Percentiles rank a stretch among this genome's conserved stretches.
Conservation (phyloP, 164 flowering plant genomes). For the Annona squamosa region DNA sequence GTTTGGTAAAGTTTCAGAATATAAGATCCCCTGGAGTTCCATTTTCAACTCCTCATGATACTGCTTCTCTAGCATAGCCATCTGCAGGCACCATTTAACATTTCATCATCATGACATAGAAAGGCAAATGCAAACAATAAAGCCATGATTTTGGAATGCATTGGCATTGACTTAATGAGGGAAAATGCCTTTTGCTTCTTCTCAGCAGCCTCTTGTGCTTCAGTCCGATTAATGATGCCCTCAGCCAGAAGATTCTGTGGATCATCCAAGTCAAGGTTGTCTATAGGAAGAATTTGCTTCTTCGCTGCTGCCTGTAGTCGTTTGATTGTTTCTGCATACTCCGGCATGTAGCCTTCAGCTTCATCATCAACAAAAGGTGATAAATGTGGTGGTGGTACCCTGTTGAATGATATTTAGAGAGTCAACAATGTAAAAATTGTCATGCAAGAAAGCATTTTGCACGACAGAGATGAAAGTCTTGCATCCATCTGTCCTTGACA, state of each 20-base stretch:
- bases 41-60: constrained; percentile 62
- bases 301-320: constrained; percentile 66
- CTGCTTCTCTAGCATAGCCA: constrained; percentile 48
- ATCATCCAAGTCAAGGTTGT: constrained; percentile 59
- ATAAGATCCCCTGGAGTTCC: constrained; percentile 52
- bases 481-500: neutral
- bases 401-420: constrained; percentile 12
- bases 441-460: neutral
- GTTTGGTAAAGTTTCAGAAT: constrained; percentile 22
- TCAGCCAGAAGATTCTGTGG: constrained; percentile 59
- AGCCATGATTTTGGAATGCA: constrained; percentile 6
- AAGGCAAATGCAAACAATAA: neutral
- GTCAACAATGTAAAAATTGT: neutral
- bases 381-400: constrained; percentile 89
- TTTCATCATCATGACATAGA: neutral
- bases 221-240: constrained; percentile 55
- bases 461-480: neutral
- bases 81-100: constrained; percentile 31
- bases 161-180: neutral
- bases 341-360: constrained; percentile 82
- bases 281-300: constrained; percentile 65
- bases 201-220: constrained; percentile 76
- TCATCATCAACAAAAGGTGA: constrained; percentile 95
- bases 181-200: constrained; percentile 52
- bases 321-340: constrained; percentile 79